Evolutionary conservation across 1,284 basidiomycete genomes (phyloP), one percentile per base, ranked within the genome.

Genomic region (Vanrija pseudolonga): DNA sequence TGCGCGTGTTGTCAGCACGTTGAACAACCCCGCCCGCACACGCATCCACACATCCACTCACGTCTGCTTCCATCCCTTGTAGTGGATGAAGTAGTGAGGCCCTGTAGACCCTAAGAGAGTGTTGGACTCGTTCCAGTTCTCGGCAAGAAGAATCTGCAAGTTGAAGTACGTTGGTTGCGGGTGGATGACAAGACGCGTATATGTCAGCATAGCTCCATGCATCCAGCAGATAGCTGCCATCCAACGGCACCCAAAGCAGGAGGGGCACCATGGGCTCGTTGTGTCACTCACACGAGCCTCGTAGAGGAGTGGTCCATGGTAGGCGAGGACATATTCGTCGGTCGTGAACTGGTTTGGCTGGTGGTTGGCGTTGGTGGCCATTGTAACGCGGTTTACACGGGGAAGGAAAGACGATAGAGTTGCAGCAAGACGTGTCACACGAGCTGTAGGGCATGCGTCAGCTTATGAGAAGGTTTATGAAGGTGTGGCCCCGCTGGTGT

Each of bases 11-110:
- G 45, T 47, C 41, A 42, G 54, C 60, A n/a, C 37, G 5, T 17
- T 20, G 28, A 6, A 3, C 15, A 9, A 46, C n/a, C 17, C 28
- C 6, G 26, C 18, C 14, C 40, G 19, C 23, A 7, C 9, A 7
- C 9, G 26, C 45, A 43, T 47, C 26, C 11, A 38, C n/a, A 14
- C 15, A n/a, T 19, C 24, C 18, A 82, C 90, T 75, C 72, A 94
- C 86, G 90, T 94, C 76, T 93, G 89, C 76, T 98, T 98, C 96
- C 96, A 99, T 5, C 96, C 96, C 73, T 96, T 94, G 81, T 99
- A 99, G 76, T 99, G 96, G 22, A 99, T 94, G 61, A 89, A 87
- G 75, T 91, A 98, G 67, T 96, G 90, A 6, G 85, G 84, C 2
- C 92, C 92, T 1, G 83, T 76, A 6, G 79, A 76, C 3, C 88